A percentile compares a stretch with the other conserved stretches of the same genome.
phyloP scores from a whole-genome alignment of 2,329 filamentous ascomycete genomes.

The Epichloe brachyelytri region DNA sequence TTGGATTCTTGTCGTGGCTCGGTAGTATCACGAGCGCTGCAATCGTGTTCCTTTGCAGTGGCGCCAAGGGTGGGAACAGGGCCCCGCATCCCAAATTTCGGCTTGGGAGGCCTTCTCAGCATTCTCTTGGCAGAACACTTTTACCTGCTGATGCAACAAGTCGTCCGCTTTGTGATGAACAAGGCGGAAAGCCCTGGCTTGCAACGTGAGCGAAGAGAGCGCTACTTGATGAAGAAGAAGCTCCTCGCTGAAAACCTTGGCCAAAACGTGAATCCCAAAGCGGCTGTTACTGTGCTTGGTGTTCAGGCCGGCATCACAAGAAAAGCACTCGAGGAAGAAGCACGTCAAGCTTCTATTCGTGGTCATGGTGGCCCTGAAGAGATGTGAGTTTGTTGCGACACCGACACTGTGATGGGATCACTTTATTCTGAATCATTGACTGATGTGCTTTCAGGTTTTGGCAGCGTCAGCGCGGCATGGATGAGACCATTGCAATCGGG shows the following conservation, averaged over 20 bases:
- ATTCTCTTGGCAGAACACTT: slow-evolving; percentile 82
- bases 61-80: slow-evolving; percentile 49
- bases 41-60: slow-evolving; percentile 79
- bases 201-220: slow-evolving; percentile 71
- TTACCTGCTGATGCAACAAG: slow-evolving; percentile 66
- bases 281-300: slow-evolving; percentile 26
- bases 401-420: neutral
- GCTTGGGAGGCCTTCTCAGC: slow-evolving; percentile 66
- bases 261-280: slow-evolving; percentile 37
- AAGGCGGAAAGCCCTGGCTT: slow-evolving; percentile 79
- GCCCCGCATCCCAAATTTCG: slow-evolving; percentile 57
- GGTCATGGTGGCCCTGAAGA: slow-evolving; percentile 40
- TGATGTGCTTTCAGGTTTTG: slow-evolving; percentile 37
- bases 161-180: slow-evolving; percentile 57
- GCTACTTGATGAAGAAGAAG: slow-evolving; percentile 67
- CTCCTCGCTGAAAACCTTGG: slow-evolving; percentile 63
- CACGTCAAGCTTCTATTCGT: slow-evolving; percentile 34
- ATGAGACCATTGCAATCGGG: slow-evolving; percentile 45
- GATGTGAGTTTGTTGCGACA: slow-evolving; percentile 22
- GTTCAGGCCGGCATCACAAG: slow-evolving; percentile 47
- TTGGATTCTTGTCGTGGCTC: slow-evolving; percentile 87
- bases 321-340: slow-evolving; percentile 51
- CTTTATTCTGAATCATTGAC: neutral
- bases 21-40: slow-evolving; percentile 80
- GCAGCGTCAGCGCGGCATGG: slow-evolving; percentile 44